Evolutionary conservation across 306 rosid species (phyloP), one percentile per base, ranked within the genome.

Genomic region (Gynostemma pentaphyllum): DNA sequence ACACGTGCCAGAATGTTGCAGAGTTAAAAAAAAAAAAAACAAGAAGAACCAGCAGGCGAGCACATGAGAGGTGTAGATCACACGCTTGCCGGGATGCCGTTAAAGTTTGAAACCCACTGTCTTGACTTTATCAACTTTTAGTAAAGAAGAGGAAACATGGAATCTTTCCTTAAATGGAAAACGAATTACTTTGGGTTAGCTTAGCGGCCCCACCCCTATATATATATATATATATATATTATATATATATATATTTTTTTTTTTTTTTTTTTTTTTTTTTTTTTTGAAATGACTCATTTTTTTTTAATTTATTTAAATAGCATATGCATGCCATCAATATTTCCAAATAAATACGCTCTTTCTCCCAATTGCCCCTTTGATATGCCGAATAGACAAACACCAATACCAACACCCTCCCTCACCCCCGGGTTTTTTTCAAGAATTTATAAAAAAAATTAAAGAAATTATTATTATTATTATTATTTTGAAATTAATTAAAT

Each of bases 161-260:
- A 60, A 60, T 60, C 65, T 60, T 60, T 60, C 65, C 65, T 39
- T 60, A 60, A 60, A 60, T 60, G 44, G 65, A 60, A 60, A 60
- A 3, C 37, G 7, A 32, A 3, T 32, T 3, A 3, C 7, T 2
- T 2, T 32, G 37, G 37, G 3, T 32, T 3, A 7, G 37, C 5
- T 32, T 3, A n/a, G n/a, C n/a, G 21, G 47, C 21, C 65, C 65
- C 65, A 59, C 30, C 21, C 5, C 46, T 19, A n/a, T n/a, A n/a
- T n/a, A n/a, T n/a, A n/a, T n/a, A n/a, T n/a, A n/a, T n/a, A n/a
- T n/a, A n/a, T n/a, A n/a, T n/a, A n/a, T n/a, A n/a, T n/a, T n/a
- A n/a, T n/a, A n/a, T n/a, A n/a, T n/a, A n/a, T n/a, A n/a, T n/a
- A n/a, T 18, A 37, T 59, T 21, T 59, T 37, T 32, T 37, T 12